Base-by-base conservation (phyloP, 2,329 filamentous ascomycete genomes). In the Alternaria consortialis region DNA sequence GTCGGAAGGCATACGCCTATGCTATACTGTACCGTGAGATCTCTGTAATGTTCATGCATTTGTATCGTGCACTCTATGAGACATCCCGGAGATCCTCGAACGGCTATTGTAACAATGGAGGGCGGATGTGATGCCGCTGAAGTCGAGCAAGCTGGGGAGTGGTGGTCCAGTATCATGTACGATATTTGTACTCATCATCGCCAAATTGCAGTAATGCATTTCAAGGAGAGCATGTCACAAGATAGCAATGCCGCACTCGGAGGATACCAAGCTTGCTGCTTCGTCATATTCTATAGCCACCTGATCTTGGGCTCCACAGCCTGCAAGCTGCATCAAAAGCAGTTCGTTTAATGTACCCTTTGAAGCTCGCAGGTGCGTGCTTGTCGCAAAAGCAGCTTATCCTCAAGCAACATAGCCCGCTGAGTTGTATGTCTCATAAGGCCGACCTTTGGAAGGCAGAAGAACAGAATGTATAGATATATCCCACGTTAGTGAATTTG, bases 91-190 rank as follows among this genome's bases (percentile, higher is more conserved):
- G 23, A 32, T 36, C 31, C 32, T 12, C 1, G 17, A 17, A 32
- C 46, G 20, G 34, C 1, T 37, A 1, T 17, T 5, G 0, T 7
- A n/a, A 9, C 13, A 20, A 3, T 2, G 0, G 13, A 11, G 20
- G 9, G 20, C 5, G 7, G 3, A n/a, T 17, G 11, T 27, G 20
- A 23, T 13, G 20, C 20, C 11, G 23, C 8, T 37, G 5, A 50
- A 37, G 32, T 20, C 46, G 20, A 34, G 9, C 31, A 37, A 2
- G 31, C 31, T 23, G 1, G n/a, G 12, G 17, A 12, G 6, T 37
- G 13, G 15, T 32, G 13, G 8, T 13, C 20, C 27, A 7, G 15
- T 36, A 12, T 50, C 13, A 20, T 23, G 36, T 17, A 12, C 12
- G 31, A 37, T 6, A 37, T 20, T 7, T 11, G 37, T 13, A 6